Evolutionary conservation across 768 basidiomycete species (phyloP).

Genomic region (Pleurotus platypus): DNA sequence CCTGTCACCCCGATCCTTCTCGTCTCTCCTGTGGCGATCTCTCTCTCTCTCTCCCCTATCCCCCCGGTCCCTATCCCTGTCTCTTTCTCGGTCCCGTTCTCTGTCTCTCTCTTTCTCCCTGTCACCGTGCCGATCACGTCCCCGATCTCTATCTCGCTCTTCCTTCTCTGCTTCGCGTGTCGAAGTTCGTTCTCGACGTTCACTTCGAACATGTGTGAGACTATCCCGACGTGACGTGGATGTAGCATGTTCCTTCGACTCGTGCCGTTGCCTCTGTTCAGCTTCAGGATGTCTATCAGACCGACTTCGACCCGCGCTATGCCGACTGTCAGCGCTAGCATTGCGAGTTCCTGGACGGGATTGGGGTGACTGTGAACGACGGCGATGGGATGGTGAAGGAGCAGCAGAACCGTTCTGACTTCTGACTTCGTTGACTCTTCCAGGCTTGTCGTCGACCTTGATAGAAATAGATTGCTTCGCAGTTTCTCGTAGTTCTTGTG

Average conservation of each 20-base stretch:
- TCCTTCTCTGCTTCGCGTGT: constrained; percentile 35
- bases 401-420: constrained; percentile 48
- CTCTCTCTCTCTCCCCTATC: constrained; percentile 38
- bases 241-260: constrained; percentile 37
- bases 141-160: constrained; percentile 49
- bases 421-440: constrained; percentile 31
- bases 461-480: constrained; percentile 63
- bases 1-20: constrained; percentile 59
- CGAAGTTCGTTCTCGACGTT: constrained; percentile 40
- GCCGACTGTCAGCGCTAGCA: constrained; percentile 67
- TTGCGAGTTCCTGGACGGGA: constrained; percentile 69
- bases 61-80: constrained; percentile 42
- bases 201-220: constrained; percentile 48
- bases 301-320: constrained; percentile 61
- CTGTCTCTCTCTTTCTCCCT: constrained; percentile 55
- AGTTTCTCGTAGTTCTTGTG: constrained; percentile 77
- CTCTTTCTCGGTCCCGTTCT: constrained; percentile 44
- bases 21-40: constrained; percentile 55
- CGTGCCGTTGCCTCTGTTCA: constrained; percentile 50
- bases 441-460: constrained; percentile 36
- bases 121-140: constrained; percentile 57
- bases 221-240: constrained; percentile 43
- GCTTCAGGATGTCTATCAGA: constrained; percentile 45
- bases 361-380: constrained; percentile 62
- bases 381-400: constrained; percentile 60